Evolutionary conservation across 202 grass and related monocot species (phyloP), one percentile per base, ranked within the genome.

Genomic region (Schoenoplectus tabernaemontani): DNA sequence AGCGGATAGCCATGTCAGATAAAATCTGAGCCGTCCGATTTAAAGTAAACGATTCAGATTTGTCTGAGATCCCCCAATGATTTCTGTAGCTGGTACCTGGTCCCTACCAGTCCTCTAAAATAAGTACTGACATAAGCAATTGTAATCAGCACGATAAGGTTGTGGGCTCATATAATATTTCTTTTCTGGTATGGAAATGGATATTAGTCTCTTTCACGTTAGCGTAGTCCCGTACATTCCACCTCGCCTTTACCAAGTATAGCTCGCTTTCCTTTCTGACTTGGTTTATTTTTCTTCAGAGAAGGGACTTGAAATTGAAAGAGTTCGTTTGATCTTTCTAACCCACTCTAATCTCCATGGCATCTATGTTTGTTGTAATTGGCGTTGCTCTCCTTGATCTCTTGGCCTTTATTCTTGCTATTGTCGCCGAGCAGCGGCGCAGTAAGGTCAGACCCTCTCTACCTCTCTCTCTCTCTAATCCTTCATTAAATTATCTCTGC

Each of bases 391-490:
- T 76, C 87, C 0, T 94, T 62, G 89, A 94, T 82, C 6, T 94
- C 20, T 23, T 89, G 70, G 91, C 91, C 79, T 94, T 94, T 81
- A 87, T 83, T 82, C 91, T 94, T 78, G 91, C 91, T 73, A 69
- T 94, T 58, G 91, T 85, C 30, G 91, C 91, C 34, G 91, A 94
- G 84, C 89, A 73, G n/a, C 92, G 89, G 4, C 85, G 92, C 15
- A 96, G 87, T 86, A 88, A 59, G 79, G 93, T 93, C 24, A 71
- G 64, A n/a, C n/a, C n/a, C n/a, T n/a, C n/a, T n/a, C n/a, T n/a
- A n/a, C n/a, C n/a, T n/a, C n/a, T 11, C 57, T 70, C 1, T 6
- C 33, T 47, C 23, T 12, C 20, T 26, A 48, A 84, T 36, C 10
- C 47, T 47, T 59, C 15, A 48, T 83, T 60, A 19, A 43, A 17